Evolutionary conservation across 2,329 filamentous ascomycete genomes (phyloP).

Genomic region (Diaporthe destruens): DNA sequence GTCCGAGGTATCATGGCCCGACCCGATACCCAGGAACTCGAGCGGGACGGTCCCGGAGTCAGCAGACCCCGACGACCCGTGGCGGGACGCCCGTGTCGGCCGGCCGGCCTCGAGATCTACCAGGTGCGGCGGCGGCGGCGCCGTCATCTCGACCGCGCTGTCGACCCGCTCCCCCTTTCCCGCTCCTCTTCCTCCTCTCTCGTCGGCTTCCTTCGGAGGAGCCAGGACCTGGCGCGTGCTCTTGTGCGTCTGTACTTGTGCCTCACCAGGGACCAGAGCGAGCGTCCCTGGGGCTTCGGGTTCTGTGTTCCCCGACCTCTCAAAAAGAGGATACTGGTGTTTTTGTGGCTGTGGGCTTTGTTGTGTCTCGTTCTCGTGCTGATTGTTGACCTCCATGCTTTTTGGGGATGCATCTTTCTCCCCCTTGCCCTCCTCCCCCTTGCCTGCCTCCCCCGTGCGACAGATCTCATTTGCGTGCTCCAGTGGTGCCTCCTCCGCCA

Average conservation of each 20-base stretch:
- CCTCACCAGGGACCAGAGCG: conserved; percentile 42
- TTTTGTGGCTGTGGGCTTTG: neutral
- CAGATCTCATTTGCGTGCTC: neutral
- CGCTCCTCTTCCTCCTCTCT: conserved; percentile 22
- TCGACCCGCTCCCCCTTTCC: conserved; percentile 37
- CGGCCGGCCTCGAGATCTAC: conserved; percentile 11
- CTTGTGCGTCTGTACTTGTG: conserved; percentile 41
- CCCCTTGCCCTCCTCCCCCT: conserved; percentile 12
- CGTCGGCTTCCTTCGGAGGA: conserved; percentile 33
- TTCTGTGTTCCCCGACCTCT: conserved; percentile 42
- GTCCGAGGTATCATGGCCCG: conserved; percentile 35
- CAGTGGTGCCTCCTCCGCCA: conserved; percentile 3
- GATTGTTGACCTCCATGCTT: conserved; percentile 20
- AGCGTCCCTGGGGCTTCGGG: conserved; percentile 41
- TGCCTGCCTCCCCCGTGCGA: conserved; percentile 3
- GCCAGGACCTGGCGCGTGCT: conserved; percentile 40
- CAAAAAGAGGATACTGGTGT: conserved; percentile 42
- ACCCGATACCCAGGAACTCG: conserved; percentile 38
- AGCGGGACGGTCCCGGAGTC: conserved; percentile 1
- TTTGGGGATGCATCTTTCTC: conserved; percentile 11
- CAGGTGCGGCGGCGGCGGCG: conserved; percentile 28
- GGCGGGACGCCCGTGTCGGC: neutral
- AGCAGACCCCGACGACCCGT: conserved; percentile 6
- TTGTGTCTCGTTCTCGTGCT: conserved; percentile 25
- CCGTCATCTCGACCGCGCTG: conserved; percentile 40